Evolutionary conservation across 306 rosid species (phyloP), one percentile per base, ranked within the genome.

Genomic region (Vigna nakashimae): DNA sequence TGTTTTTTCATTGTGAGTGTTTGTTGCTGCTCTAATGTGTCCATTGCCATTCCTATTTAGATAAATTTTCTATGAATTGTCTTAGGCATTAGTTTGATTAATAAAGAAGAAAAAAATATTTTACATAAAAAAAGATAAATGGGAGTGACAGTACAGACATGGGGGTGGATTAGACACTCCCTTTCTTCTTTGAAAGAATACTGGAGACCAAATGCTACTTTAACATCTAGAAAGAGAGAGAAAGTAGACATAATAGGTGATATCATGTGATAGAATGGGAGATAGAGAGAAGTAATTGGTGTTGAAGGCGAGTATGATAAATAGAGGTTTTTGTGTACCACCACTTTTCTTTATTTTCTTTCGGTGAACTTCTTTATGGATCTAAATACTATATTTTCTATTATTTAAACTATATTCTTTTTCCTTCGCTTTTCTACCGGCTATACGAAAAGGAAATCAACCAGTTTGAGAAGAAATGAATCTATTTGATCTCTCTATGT

Each of bases 381-480:
- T 66, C 22, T 26, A 18, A 30, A 10, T 14, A 11, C 40, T 36
- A 65, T n/a, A 24, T 36, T 38, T 65, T 77, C 20, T 69, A 18
- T 57, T 69, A 22, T 46, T 17, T 57, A 11, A 64, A 58, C 42
- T 17, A 43, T 30, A 77, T n/a, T 16, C 26, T 55, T 42, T 7
- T 14, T 6, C 45, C 57, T 32, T 58, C 14, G 14, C 43, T 60
- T 56, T 40, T 59, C 16, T 69, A 46, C 28, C 6, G 16, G 62
- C 22, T 68, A 10, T 53, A 59, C 7, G 52, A 34, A 36, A 64
- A 51, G 28, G 32, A 4, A 49, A 8, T n/a, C 70, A 42, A n/a
- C 71, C 49, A 24, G 56, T 72, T 38, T 49, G 77, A 67, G 75
- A 28, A 55, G 43, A 28, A 77, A 28, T 16, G 9, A 53, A 42